phyloP scores from a whole-genome alignment of 2,329 filamentous ascomycete species.

The Stromatinia cepivora region DNA sequence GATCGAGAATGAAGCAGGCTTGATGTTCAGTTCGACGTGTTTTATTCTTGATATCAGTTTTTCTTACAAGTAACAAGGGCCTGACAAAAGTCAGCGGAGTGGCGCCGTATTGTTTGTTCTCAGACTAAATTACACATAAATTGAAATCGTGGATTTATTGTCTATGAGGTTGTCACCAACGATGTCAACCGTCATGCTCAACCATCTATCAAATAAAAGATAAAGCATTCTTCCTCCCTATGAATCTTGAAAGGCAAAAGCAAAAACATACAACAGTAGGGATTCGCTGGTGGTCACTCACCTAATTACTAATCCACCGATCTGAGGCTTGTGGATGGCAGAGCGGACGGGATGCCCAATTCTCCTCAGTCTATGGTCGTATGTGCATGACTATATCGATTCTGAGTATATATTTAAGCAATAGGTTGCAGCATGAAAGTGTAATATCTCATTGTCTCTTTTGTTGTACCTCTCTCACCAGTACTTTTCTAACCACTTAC shows the following conservation, averaged over 20 bases:
- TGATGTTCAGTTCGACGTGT: too few relatives aligned
- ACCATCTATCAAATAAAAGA: background rate
- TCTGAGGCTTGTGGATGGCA: conserved; percentile 6
- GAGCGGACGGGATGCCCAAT: conserved; percentile 17
- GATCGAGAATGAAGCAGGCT: too few relatives aligned
- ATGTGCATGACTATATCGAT: fast-evolving
- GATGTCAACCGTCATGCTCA: too few relatives aligned
- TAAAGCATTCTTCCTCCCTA: background rate
- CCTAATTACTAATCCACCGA: conserved; percentile 10
- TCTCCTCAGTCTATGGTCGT: conserved; percentile 5
- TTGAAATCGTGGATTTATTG: too few relatives aligned
- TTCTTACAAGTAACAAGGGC: too few relatives aligned
- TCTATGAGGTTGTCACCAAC: too few relatives aligned
- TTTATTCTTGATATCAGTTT: too few relatives aligned
- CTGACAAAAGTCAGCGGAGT: too few relatives aligned
- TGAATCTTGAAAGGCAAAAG: background rate
- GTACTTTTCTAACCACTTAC: too few relatives aligned
- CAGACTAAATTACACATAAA: too few relatives aligned
- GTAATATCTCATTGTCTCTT: background rate
- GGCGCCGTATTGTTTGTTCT: too few relatives aligned
- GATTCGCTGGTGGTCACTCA: conserved; percentile 16
- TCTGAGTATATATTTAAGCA: background rate
- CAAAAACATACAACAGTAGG: background rate
- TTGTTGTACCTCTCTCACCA: background rate
- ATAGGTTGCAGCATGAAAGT: background rate